phyloP scores from a whole-genome alignment of 306 rosid genomes.

The Casuarina glauca region DNA sequence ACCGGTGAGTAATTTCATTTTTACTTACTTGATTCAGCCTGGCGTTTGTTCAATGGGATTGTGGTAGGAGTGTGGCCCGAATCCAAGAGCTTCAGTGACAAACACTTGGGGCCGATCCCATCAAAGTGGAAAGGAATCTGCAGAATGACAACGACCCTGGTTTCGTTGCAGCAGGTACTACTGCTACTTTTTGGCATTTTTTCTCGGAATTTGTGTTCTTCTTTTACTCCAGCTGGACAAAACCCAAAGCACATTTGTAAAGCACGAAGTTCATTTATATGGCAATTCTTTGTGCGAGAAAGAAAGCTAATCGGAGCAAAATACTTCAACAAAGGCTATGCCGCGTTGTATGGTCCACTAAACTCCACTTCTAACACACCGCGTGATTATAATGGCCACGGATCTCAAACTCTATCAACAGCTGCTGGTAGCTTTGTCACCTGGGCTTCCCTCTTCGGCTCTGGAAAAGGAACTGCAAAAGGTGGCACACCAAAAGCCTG shows the following conservation, averaged over 20 bases:
- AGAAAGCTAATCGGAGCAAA: conserved; percentile 81
- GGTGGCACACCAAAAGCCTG: conserved; percentile 81
- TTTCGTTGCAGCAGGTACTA: conserved; percentile 60
- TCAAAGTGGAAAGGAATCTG: conserved; percentile 77
- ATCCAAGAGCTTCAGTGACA: conserved; percentile 59
- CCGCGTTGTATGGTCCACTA: not conserved
- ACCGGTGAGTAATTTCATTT: conserved; percentile 39
- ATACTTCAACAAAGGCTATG: conserved; percentile 67
- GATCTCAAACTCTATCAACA: conserved; percentile 78
- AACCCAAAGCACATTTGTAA: too few relatives aligned
- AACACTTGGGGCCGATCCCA: conserved; percentile 63
- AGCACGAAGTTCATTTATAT: too few relatives aligned
- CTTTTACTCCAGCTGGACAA: too few relatives aligned
- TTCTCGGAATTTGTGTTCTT: too few relatives aligned
- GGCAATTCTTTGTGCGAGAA: not conserved
- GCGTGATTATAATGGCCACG: conserved; percentile 64
- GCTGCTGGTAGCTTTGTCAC: conserved; percentile 61
- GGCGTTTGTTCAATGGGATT: not conserved
- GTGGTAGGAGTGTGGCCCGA: conserved; percentile 73
- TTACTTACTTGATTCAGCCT: not conserved
- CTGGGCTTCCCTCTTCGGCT: conserved; percentile 50
- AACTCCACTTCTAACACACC: conserved; percentile 24
- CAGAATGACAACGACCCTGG: conserved; percentile 10
- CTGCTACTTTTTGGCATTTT: too few relatives aligned
- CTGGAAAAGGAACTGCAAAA: conserved; percentile 66